Evolutionary conservation across 2,329 filamentous ascomycete species (phyloP), one percentile per base, ranked within the genome.

Genomic region (Talaromyces piceae): DNA sequence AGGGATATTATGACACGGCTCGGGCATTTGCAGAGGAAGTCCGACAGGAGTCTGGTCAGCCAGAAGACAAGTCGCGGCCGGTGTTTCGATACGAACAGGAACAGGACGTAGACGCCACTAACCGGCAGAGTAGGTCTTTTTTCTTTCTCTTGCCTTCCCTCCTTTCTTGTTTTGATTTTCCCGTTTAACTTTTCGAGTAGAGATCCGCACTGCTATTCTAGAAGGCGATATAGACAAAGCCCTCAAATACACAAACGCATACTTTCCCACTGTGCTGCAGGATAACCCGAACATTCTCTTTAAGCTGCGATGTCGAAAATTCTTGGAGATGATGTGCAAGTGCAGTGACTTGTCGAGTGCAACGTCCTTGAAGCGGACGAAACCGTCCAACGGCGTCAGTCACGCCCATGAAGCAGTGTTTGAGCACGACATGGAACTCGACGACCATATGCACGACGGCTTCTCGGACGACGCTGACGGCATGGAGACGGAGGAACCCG

Each of bases 1-100:
- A 97, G 61, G 93, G 93, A 53, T 97, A 96, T 59, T 86, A 96
- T 6, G 91, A 96, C 58, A 95, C 91, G 0, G 91, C 91, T 7
- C 82, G 84, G 56, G 89, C 88, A 0, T 97, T 98, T 74, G 83
- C 87, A 3, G 78, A 86, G 59, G 91, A 97, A 63, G 82, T 95
- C 23, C 79, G 81, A 49, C 73, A 79, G 13, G 88, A 95, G 65
- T 85, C 87, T 60, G 74, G 80, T 7, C 71, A 95, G 51, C 80
- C 79, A 55, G 75, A 81, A 41, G 79, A 82, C 50, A 69, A 79
- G 31, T 63, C 59, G 20, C 57, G 75, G 26, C 67, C 73, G n/a
- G 71, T 81, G 54, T 76, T 73, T 61, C 81, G 74, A 44, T 77
- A 87, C 56, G 83, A 83, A 61, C 78, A 87, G 4, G 83, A 83